phyloP scores from a whole-genome alignment of 257 asterid species.

The Voacanga thouarsii region DNA sequence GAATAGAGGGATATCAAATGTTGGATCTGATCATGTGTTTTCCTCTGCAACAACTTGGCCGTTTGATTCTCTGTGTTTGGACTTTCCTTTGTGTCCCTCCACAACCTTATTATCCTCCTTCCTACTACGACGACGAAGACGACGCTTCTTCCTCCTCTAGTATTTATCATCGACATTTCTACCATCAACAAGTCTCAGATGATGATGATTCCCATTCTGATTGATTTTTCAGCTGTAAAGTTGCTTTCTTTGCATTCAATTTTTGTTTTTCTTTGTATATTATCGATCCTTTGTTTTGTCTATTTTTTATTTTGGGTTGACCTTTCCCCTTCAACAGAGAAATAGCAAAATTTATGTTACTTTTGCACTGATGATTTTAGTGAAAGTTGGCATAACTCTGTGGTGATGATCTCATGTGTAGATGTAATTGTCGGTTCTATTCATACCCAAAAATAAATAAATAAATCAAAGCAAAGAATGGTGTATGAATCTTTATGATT shows the following conservation, averaged over 20 bases:
- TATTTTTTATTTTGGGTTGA: neutral
- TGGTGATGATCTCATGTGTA: neutral
- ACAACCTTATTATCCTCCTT: neutral
- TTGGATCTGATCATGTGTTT: constrained; percentile 33
- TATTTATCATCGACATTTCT: neutral
- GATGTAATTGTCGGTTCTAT: neutral
- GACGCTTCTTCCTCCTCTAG: constrained; percentile 10
- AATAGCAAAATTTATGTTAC: neutral
- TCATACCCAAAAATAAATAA: neutral
- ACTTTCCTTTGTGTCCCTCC: constrained; percentile 29
- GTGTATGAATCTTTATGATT: neutral
- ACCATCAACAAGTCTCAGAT: neutral
- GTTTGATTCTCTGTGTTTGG: constrained; percentile 27
- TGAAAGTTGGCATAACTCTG: neutral
- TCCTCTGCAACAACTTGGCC: constrained; percentile 36
- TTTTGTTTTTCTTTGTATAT: neutral
- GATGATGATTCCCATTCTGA: constrained; percentile 15
- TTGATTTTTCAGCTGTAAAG: constrained; percentile 10
- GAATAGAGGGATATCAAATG: constrained; percentile 30
- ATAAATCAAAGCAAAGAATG: neutral
- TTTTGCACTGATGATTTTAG: neutral
- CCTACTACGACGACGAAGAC: constrained; percentile 5
- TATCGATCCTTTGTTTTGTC: neutral
- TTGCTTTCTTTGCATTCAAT: neutral
- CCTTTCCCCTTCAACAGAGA: neutral